Evolutionary conservation across 1,284 basidiomycete genomes (phyloP), one percentile per base, ranked within the genome.

Genomic region (Microbotryum saponariae): DNA sequence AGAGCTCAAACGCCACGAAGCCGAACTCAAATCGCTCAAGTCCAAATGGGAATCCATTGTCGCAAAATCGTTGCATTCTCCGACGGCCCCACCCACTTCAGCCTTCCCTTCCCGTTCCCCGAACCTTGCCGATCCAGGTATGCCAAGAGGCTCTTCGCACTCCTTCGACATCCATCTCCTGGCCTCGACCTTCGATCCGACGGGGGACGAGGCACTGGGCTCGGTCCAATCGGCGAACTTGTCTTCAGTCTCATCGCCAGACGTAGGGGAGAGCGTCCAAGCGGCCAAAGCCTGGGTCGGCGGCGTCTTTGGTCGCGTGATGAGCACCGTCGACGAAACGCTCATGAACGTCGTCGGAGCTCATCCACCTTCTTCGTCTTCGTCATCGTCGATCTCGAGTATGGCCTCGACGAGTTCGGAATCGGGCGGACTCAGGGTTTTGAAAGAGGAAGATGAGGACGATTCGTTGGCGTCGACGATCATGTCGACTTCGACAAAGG

Each of bases 1-100:
- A 72, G 71, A 72, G 44, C 62, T 72, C 7, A 68, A 70, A 49
- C 68, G 70, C 12, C 62, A 70, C 57, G 71, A 72, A 48, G 51
- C 46, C 9, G 71, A 72, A 29, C 60, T 72, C 23, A 56, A 53
- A 4, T 6, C 51, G 18, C 59, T 71, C 20, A 71, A 72, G 59
- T 61, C 58, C 48, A 72, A 69, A 49, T 71, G 70, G 70, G 65
- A 70, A 53, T 47, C 64, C 5, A 68, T 71, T 53, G 65, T 72
- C 46, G 64, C 67, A 5, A 60, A 61, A 8, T 68, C 66, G 2
- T 29, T 59, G 21, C 29, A 44, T 18, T 59, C 58, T n/a, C 6
- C 48, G 8, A 42, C 47, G 53, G 25, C 66, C 57, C 37, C 56
- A 48, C 23, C 64, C 56, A 51, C 37, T 37, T 53, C 49, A 27